phyloP scores from a whole-genome alignment of 306 rosid species.

The Luffa acutangula region DNA sequence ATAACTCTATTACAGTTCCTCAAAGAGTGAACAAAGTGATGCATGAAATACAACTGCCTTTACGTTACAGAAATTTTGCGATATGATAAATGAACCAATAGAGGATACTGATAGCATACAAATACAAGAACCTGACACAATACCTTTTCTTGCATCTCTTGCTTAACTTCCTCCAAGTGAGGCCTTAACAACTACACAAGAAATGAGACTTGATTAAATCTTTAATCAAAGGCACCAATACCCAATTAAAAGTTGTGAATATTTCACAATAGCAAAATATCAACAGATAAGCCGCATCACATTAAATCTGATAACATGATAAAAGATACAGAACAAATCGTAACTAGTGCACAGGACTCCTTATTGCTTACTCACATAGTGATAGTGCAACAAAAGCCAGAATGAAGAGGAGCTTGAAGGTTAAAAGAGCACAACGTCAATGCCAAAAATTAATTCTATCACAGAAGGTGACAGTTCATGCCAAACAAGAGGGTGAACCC shows the following conservation, averaged over 20 bases:
- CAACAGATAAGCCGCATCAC: background rate
- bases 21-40: background rate
- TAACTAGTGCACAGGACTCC: background rate
- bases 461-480: background rate
- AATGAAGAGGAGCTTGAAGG: background rate
- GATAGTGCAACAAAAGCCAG: background rate
- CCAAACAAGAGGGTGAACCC: background rate
- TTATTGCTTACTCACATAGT: background rate
- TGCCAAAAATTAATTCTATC: background rate
- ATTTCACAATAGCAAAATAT: background rate
- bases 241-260: background rate
- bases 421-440: background rate
- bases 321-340: background rate
- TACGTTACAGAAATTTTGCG: background rate
- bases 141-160: conserved; percentile 54
- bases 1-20: background rate
- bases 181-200: conserved; percentile 66
- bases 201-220: conserved; percentile 3
- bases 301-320: background rate
- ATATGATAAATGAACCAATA: background rate
- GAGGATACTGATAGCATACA: background rate
- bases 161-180: conserved; percentile 46
- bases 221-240: background rate
- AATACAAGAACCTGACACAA: conserved; percentile 4
- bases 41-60: background rate